Base-by-base conservation (phyloP, 345 rosid genomes). In the Brassica carinata region DNA sequence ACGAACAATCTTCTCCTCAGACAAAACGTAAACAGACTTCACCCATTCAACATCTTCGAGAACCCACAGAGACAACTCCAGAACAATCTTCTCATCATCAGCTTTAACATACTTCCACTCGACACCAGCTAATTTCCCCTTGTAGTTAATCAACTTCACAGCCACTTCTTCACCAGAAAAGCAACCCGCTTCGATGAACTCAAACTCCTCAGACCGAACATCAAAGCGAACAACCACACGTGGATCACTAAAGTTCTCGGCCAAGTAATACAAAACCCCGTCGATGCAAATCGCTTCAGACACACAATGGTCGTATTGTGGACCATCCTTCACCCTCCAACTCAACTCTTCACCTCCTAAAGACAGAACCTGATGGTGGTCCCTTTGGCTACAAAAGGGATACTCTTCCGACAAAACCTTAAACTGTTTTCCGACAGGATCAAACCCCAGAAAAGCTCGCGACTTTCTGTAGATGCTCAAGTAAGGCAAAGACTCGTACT, bases 141-240 rank as follows among this genome's bases (percentile, higher is more conserved):
- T 64, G 33, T 64, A 64, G 38, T 3, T 30, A 3, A 64, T 64
- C 67, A 64, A 7, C 2, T 64, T 29, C 2, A 61, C 33, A 59
- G 27, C 5, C 57, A 29, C 31, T 29, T 69, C 67, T 6, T 63
- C 9, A 13, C 5, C 67, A 63, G 36, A 0, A 27, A 63, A 63
- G 67, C 67, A 63, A 13, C 14, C 38, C 0, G 67, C 67, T 29
- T 63, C 38, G 10, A 63, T 29, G 2, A 63, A 29, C 38, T 63
- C 15, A n/a, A 63, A 63, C 18, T 63, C 67, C 67, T 63, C 67
- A 14, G 67, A 13, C 67, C 67, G 6, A 63, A 63, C 67, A 29
- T 63, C 67, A 63, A 63, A 63, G 38, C 67, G 13, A 7, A 63
- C 34, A 11, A 62, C 8, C 0, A 63, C 67, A 63, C 18, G 36